Conservation (phyloP, 768 basidiomycete species). For the Pholiota microspora region DNA sequence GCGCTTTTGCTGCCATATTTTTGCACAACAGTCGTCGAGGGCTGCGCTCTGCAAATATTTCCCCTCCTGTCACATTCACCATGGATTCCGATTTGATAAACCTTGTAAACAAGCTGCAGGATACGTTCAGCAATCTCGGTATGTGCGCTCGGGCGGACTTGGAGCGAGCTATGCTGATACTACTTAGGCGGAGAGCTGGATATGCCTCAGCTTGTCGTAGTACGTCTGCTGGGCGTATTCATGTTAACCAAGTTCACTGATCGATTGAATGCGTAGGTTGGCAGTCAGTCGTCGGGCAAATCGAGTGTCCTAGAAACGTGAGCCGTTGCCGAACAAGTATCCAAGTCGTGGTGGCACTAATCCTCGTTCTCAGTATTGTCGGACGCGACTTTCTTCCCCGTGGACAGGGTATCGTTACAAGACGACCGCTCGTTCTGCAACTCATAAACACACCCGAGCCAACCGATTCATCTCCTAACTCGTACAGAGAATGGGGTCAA, state of each 20-base stretch:
- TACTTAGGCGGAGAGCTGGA: slow-evolving; percentile 80
- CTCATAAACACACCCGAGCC: slow-evolving; percentile 87
- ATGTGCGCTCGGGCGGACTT: slow-evolving; percentile 27
- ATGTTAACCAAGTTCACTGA: slow-evolving; percentile 11
- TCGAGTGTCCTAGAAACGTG: slow-evolving; percentile 96
- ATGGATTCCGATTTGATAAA: slow-evolving; percentile 97
- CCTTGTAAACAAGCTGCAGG: slow-evolving; percentile 93
- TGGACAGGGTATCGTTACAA: slow-evolving; percentile 92
- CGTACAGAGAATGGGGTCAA: slow-evolving; percentile 88
- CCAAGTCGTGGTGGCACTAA: slow-evolving; percentile 4
- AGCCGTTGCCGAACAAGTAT: slow-evolving; percentile 27
- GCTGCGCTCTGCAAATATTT: slow-evolving; percentile 11
- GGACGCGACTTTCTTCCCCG: slow-evolving; percentile 89
- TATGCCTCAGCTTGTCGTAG: slow-evolving; percentile 90
- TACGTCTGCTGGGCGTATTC: slow-evolving; percentile 37
- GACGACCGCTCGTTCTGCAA: slow-evolving; percentile 92
- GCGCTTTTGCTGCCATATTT: not conserved
- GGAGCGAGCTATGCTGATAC: slow-evolving; percentile 12
- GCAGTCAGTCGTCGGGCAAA: slow-evolving; percentile 95
- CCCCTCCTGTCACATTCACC: slow-evolving; percentile 3
- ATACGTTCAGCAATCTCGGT: slow-evolving; percentile 89
- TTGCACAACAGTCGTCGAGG: not conserved
- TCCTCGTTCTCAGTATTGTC: slow-evolving; percentile 64
- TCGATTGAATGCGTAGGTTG: slow-evolving; percentile 56
- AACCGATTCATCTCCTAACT: slow-evolving; percentile 40